phyloP scores from a whole-genome alignment of 441 rosid genomes.

The Corymbia citriodora region DNA sequence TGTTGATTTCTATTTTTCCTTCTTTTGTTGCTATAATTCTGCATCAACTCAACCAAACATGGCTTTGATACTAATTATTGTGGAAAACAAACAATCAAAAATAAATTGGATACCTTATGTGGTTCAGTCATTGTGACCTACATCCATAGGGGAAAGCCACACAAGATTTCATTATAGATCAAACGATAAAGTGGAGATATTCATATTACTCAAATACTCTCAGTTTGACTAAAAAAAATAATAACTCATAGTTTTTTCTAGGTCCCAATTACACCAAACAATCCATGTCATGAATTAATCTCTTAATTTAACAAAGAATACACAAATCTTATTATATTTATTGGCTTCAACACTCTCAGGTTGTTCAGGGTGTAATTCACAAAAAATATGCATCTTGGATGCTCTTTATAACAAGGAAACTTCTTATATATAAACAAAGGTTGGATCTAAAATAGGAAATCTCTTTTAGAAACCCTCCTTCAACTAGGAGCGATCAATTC shows the following conservation, averaged over 20 bases:
- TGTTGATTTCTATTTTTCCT: not conserved
- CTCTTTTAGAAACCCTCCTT: not conserved
- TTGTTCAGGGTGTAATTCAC: not conserved
- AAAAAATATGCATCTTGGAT: not conserved
- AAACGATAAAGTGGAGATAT: not conserved
- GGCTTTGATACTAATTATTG: not conserved
- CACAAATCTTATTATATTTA: not conserved
- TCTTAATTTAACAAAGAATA: not conserved
- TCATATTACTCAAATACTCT: not conserved
- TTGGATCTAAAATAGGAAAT: not conserved
- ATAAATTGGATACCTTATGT: not conserved
- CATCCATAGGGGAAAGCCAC: not conserved
- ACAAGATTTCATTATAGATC: not conserved
- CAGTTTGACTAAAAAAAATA: no score
- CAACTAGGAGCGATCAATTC: not conserved
- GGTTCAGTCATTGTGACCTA: fast-evolving
- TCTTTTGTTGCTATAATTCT: fast-evolving
- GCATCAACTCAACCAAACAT: not conserved
- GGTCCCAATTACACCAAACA: no score
- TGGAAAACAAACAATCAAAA: not conserved
- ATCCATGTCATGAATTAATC: not conserved
- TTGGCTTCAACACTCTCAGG: not conserved
- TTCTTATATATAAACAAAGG: not conserved
- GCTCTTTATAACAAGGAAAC: not conserved
- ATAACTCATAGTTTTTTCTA: no score